A percentile compares a stretch with the other conserved stretches of the same genome.
Conservation (phyloP, 2,329 filamentous ascomycete genomes). For the Sphaerostilbella broomeana region DNA sequence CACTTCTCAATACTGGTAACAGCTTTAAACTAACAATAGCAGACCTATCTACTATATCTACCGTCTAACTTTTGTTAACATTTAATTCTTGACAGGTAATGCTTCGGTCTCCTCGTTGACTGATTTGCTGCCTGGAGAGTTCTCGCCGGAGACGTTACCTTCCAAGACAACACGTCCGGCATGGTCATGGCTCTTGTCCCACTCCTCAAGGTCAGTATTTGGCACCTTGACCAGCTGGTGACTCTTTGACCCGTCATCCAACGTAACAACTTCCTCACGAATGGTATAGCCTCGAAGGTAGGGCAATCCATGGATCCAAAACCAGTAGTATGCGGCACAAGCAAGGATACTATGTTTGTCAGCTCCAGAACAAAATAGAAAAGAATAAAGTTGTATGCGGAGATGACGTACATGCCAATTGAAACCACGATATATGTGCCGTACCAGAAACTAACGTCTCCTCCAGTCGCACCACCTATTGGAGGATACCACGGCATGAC, state of each 20-base stretch:
- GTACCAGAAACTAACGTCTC: slow-evolving; percentile 68
- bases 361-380: neutral
- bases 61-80: too few species aligned
- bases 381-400: neutral
- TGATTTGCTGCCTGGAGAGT: neutral
- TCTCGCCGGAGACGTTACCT: neutral
- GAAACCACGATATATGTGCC: slow-evolving; percentile 61
- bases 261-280: slow-evolving; percentile 45
- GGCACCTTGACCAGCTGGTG: slow-evolving; percentile 49
- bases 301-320: slow-evolving; percentile 53
- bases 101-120: neutral
- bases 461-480: slow-evolving; percentile 48
- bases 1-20: too few species aligned
- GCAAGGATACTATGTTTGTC: slow-evolving; percentile 35
- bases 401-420: slow-evolving; percentile 51
- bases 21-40: too few species aligned
- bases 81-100: too few species aligned
- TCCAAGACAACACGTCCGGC: slow-evolving; percentile 7
- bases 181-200: slow-evolving; percentile 38
- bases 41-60: too few species aligned
- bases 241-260: slow-evolving; percentile 38
- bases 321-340: slow-evolving; percentile 51
- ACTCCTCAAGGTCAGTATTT: slow-evolving; percentile 40
- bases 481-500: slow-evolving; percentile 70
- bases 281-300: slow-evolving; percentile 46